Evolutionary conservation across 2,329 filamentous ascomycete species (phyloP).

Genomic region (Colletotrichum siamense): DNA sequence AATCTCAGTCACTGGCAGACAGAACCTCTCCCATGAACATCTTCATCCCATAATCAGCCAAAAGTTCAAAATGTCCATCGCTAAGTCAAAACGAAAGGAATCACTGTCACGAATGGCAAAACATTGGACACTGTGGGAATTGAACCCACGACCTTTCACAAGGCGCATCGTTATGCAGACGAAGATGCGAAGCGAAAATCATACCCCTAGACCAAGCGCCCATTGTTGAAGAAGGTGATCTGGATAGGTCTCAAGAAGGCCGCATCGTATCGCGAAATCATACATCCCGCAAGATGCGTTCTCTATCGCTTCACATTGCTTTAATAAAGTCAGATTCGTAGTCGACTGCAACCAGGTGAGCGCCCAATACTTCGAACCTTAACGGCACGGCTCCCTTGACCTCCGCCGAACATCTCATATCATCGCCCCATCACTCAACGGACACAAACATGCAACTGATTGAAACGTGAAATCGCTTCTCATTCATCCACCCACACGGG

Average conservation of each 20-base stretch:
- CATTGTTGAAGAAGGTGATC: neutral
- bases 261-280: neutral
- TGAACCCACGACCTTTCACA: slow-evolving; percentile 23
- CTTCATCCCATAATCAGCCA: accelerated
- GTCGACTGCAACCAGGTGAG: too few species aligned
- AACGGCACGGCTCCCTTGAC: too few species aligned
- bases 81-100: accelerated
- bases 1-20: too few species aligned
- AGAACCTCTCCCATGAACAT: neutral
- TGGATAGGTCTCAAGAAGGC: neutral
- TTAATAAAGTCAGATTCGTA: accelerated
- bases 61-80: neutral
- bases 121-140: slow-evolving; percentile 15
- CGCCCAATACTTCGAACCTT: too few species aligned
- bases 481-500: neutral
- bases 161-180: accelerated
- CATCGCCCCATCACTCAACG: too few species aligned
- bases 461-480: neutral
- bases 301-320: accelerated
- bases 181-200: slow-evolving; percentile 21
- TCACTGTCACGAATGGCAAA: neutral
- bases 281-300: accelerated
- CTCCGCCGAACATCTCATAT: too few species aligned
- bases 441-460: neutral
- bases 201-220: slow-evolving; percentile 23